Evolutionary conservation across 257 asterid genomes (phyloP), one percentile per base, ranked within the genome.

Genomic region (Solanum sejunctum): DNA sequence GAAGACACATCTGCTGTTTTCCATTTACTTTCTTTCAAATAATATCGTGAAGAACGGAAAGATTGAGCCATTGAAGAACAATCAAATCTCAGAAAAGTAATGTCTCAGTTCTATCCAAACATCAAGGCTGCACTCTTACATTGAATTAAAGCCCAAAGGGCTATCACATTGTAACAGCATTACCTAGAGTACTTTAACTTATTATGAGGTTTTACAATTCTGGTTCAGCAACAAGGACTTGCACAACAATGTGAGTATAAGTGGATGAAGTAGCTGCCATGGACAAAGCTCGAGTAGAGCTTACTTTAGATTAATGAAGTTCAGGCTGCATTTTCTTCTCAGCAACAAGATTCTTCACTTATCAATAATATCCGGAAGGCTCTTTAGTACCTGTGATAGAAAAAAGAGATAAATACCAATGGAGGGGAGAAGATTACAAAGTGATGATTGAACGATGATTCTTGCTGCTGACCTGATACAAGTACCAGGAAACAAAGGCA

Each of bases 401-500:
- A 60, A 36, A 17, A 71, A 16, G 36, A 63, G 43, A 80, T 61
- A 12, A 39, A 66, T 54, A n/a, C 52, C 70, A 7, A 10, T 10
- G 26, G 32, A 12, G 23, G 43, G 21, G 58, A 51, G 5, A 55
- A 23, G 20, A 55, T 21, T 83, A 36, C 47, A 10, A 54, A 20
- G 21, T 32, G 78, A 3, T 55, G 64, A 8, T 55, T 77, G 23
- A 54, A 84, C 32, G 49, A 61, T 60, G 70, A 43, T 69, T 10
- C 81, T 69, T 60, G 63, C 60, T 41, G 28, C 82, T 51, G 89
- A 96, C 99, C 98, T 96, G 94, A 92, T 91, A 89, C 10, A 96
- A 92, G 87, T 89, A 84, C 98, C 98, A 94, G 47, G 99, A 96
- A 83, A 90, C 86, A 10, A 93, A 96, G 72, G 99, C 99, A 91